A percentile compares a stretch with the other conserved stretches of the same genome.
Conservation (phyloP, 352 stramenopile genomes). For the Phytopythium kandeliae region DNA sequence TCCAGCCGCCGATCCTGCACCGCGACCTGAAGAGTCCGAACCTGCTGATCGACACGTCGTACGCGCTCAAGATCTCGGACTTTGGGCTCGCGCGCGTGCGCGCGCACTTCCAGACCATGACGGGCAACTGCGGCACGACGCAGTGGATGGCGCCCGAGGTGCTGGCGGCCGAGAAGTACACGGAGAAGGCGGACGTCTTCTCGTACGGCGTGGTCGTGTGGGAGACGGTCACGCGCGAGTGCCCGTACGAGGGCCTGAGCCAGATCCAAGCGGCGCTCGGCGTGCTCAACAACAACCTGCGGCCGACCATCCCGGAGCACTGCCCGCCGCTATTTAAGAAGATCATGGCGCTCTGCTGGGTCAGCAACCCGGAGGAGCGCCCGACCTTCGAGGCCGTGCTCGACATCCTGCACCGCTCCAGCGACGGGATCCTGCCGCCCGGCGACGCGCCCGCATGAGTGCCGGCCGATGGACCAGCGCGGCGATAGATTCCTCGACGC, state of each 20-base stretch:
- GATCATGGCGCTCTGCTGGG: constrained; percentile 84
- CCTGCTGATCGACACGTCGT: constrained; percentile 70
- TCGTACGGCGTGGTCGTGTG: constrained; percentile 84
- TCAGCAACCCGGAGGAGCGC: constrained; percentile 62
- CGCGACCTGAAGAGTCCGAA: constrained; percentile 86
- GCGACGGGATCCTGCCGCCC: constrained; percentile 15
- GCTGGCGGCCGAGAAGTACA: constrained; percentile 80
- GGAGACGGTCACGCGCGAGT: constrained; percentile 87
- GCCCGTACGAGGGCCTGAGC: constrained; percentile 89
- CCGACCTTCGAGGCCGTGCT: constrained; percentile 80
- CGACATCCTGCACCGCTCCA: constrained; percentile 56
- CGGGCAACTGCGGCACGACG: constrained; percentile 79
- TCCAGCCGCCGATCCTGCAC: constrained; percentile 82
- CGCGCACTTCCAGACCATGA: constrained; percentile 87
- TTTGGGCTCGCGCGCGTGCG: constrained; percentile 80
- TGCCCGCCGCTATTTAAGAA: constrained; percentile 79
- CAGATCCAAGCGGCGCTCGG: constrained; percentile 87
- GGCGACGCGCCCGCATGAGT: neutral
- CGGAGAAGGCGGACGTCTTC: constrained; percentile 85
- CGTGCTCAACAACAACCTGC: constrained; percentile 84
- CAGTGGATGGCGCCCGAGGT: constrained; percentile 88
- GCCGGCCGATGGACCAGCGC: too few species aligned
- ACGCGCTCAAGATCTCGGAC: constrained; percentile 87
- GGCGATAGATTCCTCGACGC: too few species aligned
- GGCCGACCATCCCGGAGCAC: constrained; percentile 69